phyloP scores from a whole-genome alignment of 108 stramenopile genomes.

The Stephanodiscus triporus region DNA sequence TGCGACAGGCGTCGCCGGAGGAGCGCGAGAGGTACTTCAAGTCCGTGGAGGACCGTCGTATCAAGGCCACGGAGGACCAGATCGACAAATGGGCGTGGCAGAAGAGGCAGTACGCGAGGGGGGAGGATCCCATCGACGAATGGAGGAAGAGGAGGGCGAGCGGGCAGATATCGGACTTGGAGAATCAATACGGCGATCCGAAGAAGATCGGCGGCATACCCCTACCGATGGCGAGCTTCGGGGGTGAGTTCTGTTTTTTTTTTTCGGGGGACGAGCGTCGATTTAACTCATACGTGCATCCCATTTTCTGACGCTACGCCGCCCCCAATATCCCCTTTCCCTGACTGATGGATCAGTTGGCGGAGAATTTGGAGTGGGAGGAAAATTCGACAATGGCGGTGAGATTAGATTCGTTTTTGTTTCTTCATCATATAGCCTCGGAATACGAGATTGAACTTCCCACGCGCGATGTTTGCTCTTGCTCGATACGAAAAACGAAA shows the following conservation, averaged over 20 bases:
- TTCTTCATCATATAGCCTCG: background rate
- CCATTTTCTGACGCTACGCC: no score
- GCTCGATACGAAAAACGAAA: no score
- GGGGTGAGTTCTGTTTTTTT: conserved; percentile 27
- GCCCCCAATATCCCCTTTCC: no score
- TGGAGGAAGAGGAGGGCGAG: conserved; percentile 81
- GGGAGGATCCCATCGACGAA: conserved; percentile 85
- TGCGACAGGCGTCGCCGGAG: conserved; percentile 59
- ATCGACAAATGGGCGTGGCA: conserved; percentile 90
- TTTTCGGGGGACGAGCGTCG: no score
- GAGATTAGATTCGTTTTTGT: conserved; percentile 3
- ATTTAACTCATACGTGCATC: no score
- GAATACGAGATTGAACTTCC: background rate
- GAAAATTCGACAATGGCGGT: conserved; percentile 96
- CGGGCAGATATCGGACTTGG: conserved; percentile 81
- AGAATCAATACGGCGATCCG: conserved; percentile 87
- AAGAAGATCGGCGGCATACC: conserved; percentile 89
- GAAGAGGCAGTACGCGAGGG: conserved; percentile 75
- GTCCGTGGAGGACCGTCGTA: conserved; percentile 67
- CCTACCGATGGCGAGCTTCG: conserved; percentile 82
- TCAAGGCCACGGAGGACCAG: conserved; percentile 71
- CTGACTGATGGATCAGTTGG: no score
- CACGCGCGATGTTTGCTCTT: no score
- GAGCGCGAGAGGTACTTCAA: conserved; percentile 81
- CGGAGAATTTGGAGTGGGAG: conserved; percentile 90